Base-by-base conservation (phyloP, 805 yeast species). In the Saccharomycopsis vini region DNA sequence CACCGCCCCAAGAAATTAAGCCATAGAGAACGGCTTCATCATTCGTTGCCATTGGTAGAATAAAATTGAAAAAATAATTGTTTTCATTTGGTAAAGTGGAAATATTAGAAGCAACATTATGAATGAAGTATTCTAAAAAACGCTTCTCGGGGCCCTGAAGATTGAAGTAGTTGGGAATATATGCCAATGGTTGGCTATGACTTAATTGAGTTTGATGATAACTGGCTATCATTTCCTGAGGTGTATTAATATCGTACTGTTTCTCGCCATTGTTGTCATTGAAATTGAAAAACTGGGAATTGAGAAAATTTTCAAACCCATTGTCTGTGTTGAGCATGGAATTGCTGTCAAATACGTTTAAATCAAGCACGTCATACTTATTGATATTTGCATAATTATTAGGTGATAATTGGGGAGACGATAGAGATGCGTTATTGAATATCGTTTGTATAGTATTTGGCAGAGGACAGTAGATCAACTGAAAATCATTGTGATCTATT, bases 1-100 rank as follows among this genome's bases (percentile, higher is more conserved):
- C 33, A 2, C 40, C 50, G 2, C 50, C 50, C 50, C 50, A 46
- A 7, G 42, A 20, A 10, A 46, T 46, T n/a, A 46, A 23, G 19
- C 43, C 50, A 34, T 39, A 38, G 15, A 46, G 39, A 9, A 46
- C 26, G 3, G 30, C 16, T 12, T 36, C 40, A 24, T 46, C 43
- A 9, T 32, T 28, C 5, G 39, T 28, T 10, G 50, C 50, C 42
- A 46, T 36, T 4, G 50, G 45, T 16, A 46, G 19, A 21, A 39
- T 43, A 21, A 46, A 39, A 36, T 43, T 46, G 15, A 46, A 30
- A 10, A 13, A 46, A 7, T 39, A 46, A 28, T 46, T 46, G 22
- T 9, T 29, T 23, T 45, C 49, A n/a, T 19, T 22, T 6, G 49
- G 49, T 15, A 41, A 42, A 4, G 30, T 23, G 9, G 42, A 23